phyloP scores from a whole-genome alignment of 1,284 basidiomycete genomes.

The Neonothopanus nambi region DNA sequence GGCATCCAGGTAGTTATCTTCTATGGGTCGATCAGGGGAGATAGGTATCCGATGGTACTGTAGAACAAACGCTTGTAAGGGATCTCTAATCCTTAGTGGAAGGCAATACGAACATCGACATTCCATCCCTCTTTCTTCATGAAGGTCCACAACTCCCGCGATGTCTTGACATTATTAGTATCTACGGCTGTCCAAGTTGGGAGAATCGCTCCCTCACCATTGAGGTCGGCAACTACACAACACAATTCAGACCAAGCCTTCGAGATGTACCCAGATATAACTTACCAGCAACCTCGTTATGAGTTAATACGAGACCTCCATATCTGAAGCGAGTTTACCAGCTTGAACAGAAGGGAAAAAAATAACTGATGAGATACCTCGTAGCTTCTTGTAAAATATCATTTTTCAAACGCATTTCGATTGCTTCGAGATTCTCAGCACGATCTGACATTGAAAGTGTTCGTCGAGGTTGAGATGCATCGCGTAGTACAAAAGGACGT shows the following conservation, averaged over 20 bases:
- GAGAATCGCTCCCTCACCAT: conserved; percentile 78
- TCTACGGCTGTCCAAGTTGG: conserved; percentile 97
- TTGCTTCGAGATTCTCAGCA: conserved; percentile 93
- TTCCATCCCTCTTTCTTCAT: conserved; percentile 87
- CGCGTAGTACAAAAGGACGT: conserved; percentile 94
- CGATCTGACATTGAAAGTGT: conserved; percentile 87
- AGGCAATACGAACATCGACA: conserved; percentile 64
- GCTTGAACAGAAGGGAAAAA: neutral
- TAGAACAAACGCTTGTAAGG: conserved; percentile 14
- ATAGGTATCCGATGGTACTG: conserved; percentile 78
- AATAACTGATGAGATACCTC: conserved; percentile 41
- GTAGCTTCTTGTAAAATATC: conserved; percentile 92
- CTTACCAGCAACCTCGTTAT: conserved; percentile 78
- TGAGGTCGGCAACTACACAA: conserved; percentile 52
- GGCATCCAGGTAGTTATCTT: conserved; percentile 95
- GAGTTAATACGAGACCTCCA: conserved; percentile 90
- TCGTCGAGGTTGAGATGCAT: conserved; percentile 82
- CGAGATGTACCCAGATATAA: conserved; percentile 8
- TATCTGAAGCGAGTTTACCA: conserved; percentile 48
- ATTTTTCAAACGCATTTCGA: conserved; percentile 87
- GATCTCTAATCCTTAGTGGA: neutral
- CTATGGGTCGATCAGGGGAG: conserved; percentile 85
- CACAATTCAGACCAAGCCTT: conserved; percentile 5
- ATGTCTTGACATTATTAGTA: conserved; percentile 81
- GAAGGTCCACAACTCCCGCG: conserved; percentile 82